Percentiles rank a stretch among this genome's conserved stretches.
Conservation (phyloP, 306 rosid species). For the Quercus rubra region DNA sequence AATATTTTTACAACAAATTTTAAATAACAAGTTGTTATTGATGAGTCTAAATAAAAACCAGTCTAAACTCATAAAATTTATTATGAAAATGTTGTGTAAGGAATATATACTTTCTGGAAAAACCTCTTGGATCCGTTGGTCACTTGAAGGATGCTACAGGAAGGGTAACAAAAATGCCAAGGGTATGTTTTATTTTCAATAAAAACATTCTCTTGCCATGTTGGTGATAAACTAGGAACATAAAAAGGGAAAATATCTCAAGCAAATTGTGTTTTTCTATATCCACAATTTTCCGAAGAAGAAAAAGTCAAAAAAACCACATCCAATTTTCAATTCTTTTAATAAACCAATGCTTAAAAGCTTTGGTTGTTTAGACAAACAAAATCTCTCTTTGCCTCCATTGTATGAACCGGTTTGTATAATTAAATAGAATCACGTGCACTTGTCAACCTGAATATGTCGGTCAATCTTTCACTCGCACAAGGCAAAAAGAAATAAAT, state of each 20-base stretch:
- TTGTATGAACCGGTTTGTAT: slow-evolving; percentile 35
- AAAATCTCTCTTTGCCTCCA: background rate
- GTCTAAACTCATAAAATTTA: too few species aligned
- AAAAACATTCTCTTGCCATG: background rate
- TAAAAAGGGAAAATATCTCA: too few species aligned
- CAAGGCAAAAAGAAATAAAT: slow-evolving; percentile 27
- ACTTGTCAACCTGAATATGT: slow-evolving; percentile 74
- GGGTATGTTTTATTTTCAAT: background rate
- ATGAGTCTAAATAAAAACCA: too few species aligned
- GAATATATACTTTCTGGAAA: too few species aligned
- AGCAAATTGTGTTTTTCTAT: background rate
- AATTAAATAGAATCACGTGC: slow-evolving; percentile 83
- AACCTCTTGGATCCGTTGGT: too few species aligned
- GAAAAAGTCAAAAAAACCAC: background rate
- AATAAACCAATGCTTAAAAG: background rate
- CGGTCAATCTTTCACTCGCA: slow-evolving; percentile 65
- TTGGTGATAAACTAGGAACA: background rate
- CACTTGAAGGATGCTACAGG: too few species aligned
- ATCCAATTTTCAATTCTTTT: background rate
- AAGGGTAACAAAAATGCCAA: too few species aligned
- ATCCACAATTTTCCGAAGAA: background rate
- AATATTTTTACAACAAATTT: too few species aligned
- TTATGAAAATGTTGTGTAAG: too few species aligned
- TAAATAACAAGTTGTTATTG: too few species aligned
- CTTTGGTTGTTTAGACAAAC: background rate